A percentile compares a stretch with the other conserved stretches of the same genome.
phyloP scores from a whole-genome alignment of 352 stramenopile genomes.

The Globisporangium yorkense region DNA sequence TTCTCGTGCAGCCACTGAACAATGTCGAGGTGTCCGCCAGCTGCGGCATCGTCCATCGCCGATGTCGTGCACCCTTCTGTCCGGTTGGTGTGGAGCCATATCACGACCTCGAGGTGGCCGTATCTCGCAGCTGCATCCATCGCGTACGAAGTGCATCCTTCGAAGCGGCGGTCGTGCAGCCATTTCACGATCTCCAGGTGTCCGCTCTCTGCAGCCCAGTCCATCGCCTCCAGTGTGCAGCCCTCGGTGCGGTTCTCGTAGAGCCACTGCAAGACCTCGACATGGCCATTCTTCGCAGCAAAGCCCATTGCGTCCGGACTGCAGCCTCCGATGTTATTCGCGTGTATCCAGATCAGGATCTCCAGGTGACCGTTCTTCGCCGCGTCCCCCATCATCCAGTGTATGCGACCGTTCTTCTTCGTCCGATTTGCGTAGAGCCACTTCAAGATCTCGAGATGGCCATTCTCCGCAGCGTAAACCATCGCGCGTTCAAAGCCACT shows the following conservation, averaged over 20 bases:
- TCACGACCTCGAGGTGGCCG: slow-evolving; percentile 20
- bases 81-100: slow-evolving; percentile 26
- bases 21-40: slow-evolving; percentile 17
- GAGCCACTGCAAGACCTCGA: not conserved
- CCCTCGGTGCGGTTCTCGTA: not conserved
- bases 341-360: not conserved
- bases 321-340: not conserved
- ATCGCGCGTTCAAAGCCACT: not conserved
- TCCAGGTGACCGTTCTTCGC: not conserved
- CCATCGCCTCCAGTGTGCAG: not conserved
- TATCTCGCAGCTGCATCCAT: not conserved
- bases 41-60: not conserved
- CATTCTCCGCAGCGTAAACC: not conserved
- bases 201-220: slow-evolving; percentile 7
- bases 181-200: slow-evolving; percentile 24
- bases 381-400: not conserved
- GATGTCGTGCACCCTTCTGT: slow-evolving; percentile 18
- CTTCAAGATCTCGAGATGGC: not conserved
- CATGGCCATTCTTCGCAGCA: not conserved
- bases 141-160: slow-evolving; percentile 16
- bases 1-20: slow-evolving; percentile 29
- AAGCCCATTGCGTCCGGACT: not conserved
- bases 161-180: slow-evolving; percentile 20
- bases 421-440: not conserved
- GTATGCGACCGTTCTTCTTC: too few species aligned